Conservation (phyloP, 768 basidiomycete species). For the Macrolepiota fuliginosa region DNA sequence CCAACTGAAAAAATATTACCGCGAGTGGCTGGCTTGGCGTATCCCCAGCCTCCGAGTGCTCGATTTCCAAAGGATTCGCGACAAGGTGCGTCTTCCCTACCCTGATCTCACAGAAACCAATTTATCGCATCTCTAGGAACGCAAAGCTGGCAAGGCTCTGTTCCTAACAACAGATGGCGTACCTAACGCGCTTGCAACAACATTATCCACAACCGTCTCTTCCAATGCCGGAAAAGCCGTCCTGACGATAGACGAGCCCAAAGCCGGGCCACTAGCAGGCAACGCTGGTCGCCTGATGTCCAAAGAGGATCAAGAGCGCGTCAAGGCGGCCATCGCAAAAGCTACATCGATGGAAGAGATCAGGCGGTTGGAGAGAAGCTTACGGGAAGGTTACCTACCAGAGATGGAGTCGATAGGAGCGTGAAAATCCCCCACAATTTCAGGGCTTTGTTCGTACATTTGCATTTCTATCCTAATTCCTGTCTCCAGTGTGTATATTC, state of each 20-base stretch:
- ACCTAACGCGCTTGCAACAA: constrained; percentile 77
- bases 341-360: constrained; percentile 93
- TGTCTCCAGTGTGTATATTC: background rate
- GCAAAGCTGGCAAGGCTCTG: constrained; percentile 65
- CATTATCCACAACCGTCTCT: constrained; percentile 71
- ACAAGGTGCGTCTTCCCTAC: constrained; percentile 73
- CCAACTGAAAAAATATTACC: constrained; percentile 91
- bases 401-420: constrained; percentile 76
- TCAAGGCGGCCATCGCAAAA: constrained; percentile 83
- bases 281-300: constrained; percentile 89
- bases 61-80: constrained; percentile 93
- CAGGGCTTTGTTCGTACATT: constrained; percentile 11
- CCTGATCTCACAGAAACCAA: constrained; percentile 15
- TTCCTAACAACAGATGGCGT: constrained; percentile 82
- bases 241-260: constrained; percentile 79
- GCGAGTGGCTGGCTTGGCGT: constrained; percentile 93
- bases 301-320: constrained; percentile 85
- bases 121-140: constrained; percentile 54
- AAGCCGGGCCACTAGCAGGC: constrained; percentile 46
- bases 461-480: constrained; percentile 6
- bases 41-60: constrained; percentile 85
- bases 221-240: constrained; percentile 58
- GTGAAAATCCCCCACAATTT: constrained; percentile 28
- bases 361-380: constrained; percentile 73
- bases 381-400: constrained; percentile 84